Evolutionary conservation across 768 basidiomycete genomes (phyloP), one percentile per base, ranked within the genome.

Genomic region (Pulveroboletus sp.): DNA sequence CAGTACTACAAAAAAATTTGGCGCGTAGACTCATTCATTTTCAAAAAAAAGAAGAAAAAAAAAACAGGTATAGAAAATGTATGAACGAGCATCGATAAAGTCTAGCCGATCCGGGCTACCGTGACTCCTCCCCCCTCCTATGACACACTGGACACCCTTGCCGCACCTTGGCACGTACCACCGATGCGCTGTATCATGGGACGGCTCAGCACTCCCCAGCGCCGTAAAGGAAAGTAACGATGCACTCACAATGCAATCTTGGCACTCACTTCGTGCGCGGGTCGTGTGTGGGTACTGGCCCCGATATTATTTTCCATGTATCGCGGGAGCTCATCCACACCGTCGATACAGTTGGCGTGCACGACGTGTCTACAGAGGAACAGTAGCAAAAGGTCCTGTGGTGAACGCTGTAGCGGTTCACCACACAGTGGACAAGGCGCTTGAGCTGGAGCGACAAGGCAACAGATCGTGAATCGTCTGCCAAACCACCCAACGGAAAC

Each of bases 361-460:
- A 93, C 86, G 40, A 87, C 79, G 61, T 96, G 93, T 31, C 89
- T 84, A 66, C 93, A 96, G 9, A 96, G 73, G 68, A 90, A 96
- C 27, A 93, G 67, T 4, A 96, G 64, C 3, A 80, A 61, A n/a
- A 90, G 71, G 4, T 78, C 73, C 39, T 84, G 78, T 2, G 83
- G 75, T 9, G 70, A 72, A 45, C 82, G 78, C 46, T 79, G 78
- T 35, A 91, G 65, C 0, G 81, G 72, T 8, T 75, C 72, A 3
- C 67, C 59, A 60, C 93, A 96, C 21, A 94, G 66, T 1, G 76
- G 79, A 62, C 93, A 96, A 6, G 57, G 62, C 2, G 74, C 76
- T 56, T 81, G 79, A 5, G 77, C 92, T 93, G 53, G 8, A 15
- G 36, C 7, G 28, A 39, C 2, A 17, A 21, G 33, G 47, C 26